Conservation (phyloP, 2,329 filamentous ascomycete genomes). For the Colletotrichum tofieldiae region DNA sequence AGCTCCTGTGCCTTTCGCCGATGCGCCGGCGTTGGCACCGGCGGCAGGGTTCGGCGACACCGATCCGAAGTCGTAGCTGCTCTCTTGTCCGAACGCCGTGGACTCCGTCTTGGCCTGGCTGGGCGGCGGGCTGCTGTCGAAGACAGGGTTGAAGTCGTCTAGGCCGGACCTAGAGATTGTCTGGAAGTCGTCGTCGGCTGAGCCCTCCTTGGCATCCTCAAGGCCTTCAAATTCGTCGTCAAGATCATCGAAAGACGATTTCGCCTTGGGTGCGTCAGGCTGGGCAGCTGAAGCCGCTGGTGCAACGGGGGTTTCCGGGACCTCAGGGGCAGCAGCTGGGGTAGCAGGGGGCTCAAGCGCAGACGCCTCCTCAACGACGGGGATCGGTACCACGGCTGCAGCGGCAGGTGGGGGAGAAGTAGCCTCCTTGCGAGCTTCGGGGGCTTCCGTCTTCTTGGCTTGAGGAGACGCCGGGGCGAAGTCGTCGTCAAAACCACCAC, state of each 20-base stretch:
- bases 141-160: constrained; percentile 86
- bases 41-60: constrained; percentile 55
- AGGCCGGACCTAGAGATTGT: constrained; percentile 79
- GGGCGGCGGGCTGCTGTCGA: constrained; percentile 78
- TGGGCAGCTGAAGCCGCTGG: constrained; percentile 47
- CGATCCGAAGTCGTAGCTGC: constrained; percentile 72
- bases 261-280: constrained; percentile 49
- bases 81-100: constrained; percentile 68
- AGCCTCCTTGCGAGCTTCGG: constrained; percentile 42
- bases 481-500: constrained; percentile 93
- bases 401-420: constrained; percentile 45
- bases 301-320: constrained; percentile 3
- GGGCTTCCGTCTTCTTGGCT: constrained; percentile 51
- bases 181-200: constrained; percentile 84
- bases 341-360: constrained; percentile 36
- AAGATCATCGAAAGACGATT: constrained; percentile 80
- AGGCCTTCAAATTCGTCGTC: constrained; percentile 87
- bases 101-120: constrained; percentile 70
- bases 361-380: constrained; percentile 10
- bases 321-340: constrained; percentile 51
- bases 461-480: constrained; percentile 79
- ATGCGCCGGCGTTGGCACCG: constrained; percentile 55
- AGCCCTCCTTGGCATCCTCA: constrained; percentile 87
- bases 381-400: constrained; percentile 50
- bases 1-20: constrained; percentile 54